Base-by-base conservation (phyloP, 2,329 filamentous ascomycete genomes). In the Epichloe sylvatica region DNA sequence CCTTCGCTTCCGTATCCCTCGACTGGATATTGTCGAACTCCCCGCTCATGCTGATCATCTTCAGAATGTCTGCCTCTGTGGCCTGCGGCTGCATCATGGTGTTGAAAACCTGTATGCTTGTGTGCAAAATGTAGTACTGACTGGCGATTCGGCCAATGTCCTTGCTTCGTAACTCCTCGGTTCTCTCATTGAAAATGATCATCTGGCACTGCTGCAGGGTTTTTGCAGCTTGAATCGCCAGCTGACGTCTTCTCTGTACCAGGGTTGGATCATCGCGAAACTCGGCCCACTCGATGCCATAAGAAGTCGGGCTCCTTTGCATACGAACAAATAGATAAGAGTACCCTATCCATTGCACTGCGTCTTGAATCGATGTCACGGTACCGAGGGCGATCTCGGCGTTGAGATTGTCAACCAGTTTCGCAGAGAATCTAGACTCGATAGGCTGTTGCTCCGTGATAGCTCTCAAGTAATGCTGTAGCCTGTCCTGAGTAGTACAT, bases 21-120 rank as follows among this genome's bases (percentile, higher is more conserved):
- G 86, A 89, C 62, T 96, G 90, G 40, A 98, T 86, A 56, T 98
- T 95, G 69, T 97, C 89, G 58, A 98, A 98, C 65, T 98, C 92
- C 55, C 90, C 89, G 63, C 90, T 95, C 85, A 92, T 89, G 57
- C 88, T 90, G 61, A 98, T 89, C 89, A 98, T 97, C 61, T 85
- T 86, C 49, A 98, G 72, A 44, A 96, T 83, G 61, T 98, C 92
- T 5, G 89, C 89, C 67, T 98, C 92, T 0, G 85, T 88, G 9
- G 88, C 83, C 25, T 81, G 78, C 1, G 88, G 83, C 47, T 78
- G 77, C 92, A 98, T 97, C 83, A 92, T 84, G 5, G 80, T 80
- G 66, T 97, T 98, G 77, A 98, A 98, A 40, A 97, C 86, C 63
- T 97, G 84, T 54, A 98, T 84, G 64, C 87, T 96, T 13, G 84